Base-by-base conservation (phyloP, 2,329 filamentous ascomycete genomes). In the Dryadomyces quercivorus region DNA sequence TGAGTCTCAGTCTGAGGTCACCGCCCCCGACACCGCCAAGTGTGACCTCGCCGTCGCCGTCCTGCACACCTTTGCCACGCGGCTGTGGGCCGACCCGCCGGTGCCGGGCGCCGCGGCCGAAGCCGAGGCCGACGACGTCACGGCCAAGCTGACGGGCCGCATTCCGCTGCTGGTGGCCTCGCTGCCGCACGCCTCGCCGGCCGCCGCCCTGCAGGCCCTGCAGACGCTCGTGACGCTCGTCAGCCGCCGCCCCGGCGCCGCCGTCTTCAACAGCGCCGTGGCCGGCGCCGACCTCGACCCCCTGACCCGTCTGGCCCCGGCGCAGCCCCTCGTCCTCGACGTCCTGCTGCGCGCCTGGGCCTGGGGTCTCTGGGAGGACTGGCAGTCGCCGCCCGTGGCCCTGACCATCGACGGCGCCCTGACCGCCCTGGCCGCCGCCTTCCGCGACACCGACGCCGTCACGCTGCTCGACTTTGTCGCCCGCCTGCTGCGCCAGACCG, bases 21-120 rank as follows among this genome's bases (percentile, higher is more conserved):
- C 43, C 66, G 22, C 63, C 65, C 5, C 71, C 21, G 72, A 83
- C 57, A 70, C 70, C 56, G 74, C 81, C 57, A 84, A 86, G 80
- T 69, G 84, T 10, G 76, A 81, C 60, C 69, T 86, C 15, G 80
- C 77, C 3, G 77, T 84, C 3, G 76, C 78, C 34, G 76, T 87
- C 13, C 63, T 86, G 6, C 78, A 85, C 62, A 80, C 77, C 0
- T 86, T 87, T 62, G 67, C 75, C 0, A 67, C 74, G 8, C 58
- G 55, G 34, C 66, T 86, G 26, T 31, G 26, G 26, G 26, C 26
- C 26, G 26, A 31, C 26, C 4, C 26, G 20, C 13, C 34, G 12
- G 67, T 86, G 4, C 26, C 26, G 4, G 26, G 26, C 26, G 26
- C 26, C 0, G 70, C 73, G 4, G 66, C 70, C 3, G 69, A 69